phyloP scores from a whole-genome alignment of 768 basidiomycete species.

The Boletus barrowsii region DNA sequence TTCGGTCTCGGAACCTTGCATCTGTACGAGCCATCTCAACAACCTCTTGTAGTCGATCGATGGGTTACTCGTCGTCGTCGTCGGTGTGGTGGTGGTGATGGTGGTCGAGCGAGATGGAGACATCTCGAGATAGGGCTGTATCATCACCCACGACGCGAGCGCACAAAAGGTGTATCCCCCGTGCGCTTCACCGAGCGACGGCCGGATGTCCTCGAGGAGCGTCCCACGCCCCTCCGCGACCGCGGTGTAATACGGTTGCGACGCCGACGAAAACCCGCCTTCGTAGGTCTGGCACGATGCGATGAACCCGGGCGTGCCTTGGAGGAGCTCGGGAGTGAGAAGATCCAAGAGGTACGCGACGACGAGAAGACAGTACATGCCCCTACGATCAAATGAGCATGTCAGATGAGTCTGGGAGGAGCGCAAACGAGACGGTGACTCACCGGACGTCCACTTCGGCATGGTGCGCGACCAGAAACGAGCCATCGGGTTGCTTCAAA shows the following conservation, averaged over 20 bases:
- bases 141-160: slow-evolving; percentile 77
- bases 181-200: slow-evolving; percentile 91
- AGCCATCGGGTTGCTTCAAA: slow-evolving; percentile 89
- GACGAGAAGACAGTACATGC: slow-evolving; percentile 88
- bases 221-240: slow-evolving; percentile 12
- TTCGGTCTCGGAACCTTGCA: slow-evolving; percentile 83
- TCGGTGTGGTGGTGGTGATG: neutral
- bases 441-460: slow-evolving; percentile 95
- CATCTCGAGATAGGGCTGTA: slow-evolving; percentile 52
- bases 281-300: slow-evolving; percentile 96
- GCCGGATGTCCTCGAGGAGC: slow-evolving; percentile 48
- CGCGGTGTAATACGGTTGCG: slow-evolving; percentile 60
- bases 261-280: slow-evolving; percentile 85
- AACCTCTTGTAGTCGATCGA: slow-evolving; percentile 58
- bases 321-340: slow-evolving; percentile 83
- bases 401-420: neutral
- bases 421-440: slow-evolving; percentile 16
- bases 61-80: slow-evolving; percentile 15
- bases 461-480: slow-evolving; percentile 82
- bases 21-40: slow-evolving; percentile 76
- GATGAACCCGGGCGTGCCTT: slow-evolving; percentile 74
- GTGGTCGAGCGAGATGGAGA: neutral
- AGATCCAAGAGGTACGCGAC: slow-evolving; percentile 81
- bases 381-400: slow-evolving; percentile 37
- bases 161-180: slow-evolving; percentile 98